Percentiles rank a stretch among this genome's conserved stretches.
phyloP scores from a whole-genome alignment of 148 eudicot genomes.

The Silene latifolia region DNA sequence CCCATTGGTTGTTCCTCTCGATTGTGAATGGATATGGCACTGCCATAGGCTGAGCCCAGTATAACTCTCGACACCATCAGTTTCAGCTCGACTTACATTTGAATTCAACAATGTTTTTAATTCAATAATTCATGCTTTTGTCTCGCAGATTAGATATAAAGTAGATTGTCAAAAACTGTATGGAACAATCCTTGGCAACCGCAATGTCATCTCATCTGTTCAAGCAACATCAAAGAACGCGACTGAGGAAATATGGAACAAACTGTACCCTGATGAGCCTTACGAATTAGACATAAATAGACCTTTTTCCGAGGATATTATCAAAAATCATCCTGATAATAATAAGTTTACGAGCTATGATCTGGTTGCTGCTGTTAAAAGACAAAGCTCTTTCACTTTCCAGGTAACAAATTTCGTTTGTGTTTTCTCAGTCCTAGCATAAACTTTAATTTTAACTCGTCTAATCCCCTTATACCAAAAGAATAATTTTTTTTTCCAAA shows the following conservation, averaged over 20 bases:
- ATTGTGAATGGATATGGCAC: conserved; percentile 95
- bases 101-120: no score
- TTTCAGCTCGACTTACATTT: neutral
- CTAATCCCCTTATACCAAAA: no score
- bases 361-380: conserved; percentile 64
- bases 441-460: no score
- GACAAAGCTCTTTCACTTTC: conserved; percentile 70
- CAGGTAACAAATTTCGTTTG: conserved; percentile 43
- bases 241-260: conserved; percentile 61
- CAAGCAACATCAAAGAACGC: conserved; percentile 38
- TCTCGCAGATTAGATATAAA: conserved; percentile 63
- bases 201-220: conserved; percentile 52
- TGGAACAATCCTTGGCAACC: conserved; percentile 68
- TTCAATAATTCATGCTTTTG: conserved; percentile 2
- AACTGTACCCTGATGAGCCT: conserved; percentile 60
- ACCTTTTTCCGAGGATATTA: conserved; percentile 18
- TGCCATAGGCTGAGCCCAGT: conserved; percentile 91
- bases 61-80: neutral
- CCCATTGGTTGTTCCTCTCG: conserved; percentile 81
- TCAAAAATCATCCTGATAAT: conserved; percentile 16
- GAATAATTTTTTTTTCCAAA: no score
- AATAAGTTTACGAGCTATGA: conserved; percentile 67
- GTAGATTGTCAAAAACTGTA: conserved; percentile 63
- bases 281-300: conserved; percentile 43
- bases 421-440: neutral